A percentile compares a stretch with the other conserved stretches of the same genome.
These are phyloP conservation scores for Garcia nutans DNA, from an alignment of 345 rosid genomes.

Conservation along the genomic window DNA sequence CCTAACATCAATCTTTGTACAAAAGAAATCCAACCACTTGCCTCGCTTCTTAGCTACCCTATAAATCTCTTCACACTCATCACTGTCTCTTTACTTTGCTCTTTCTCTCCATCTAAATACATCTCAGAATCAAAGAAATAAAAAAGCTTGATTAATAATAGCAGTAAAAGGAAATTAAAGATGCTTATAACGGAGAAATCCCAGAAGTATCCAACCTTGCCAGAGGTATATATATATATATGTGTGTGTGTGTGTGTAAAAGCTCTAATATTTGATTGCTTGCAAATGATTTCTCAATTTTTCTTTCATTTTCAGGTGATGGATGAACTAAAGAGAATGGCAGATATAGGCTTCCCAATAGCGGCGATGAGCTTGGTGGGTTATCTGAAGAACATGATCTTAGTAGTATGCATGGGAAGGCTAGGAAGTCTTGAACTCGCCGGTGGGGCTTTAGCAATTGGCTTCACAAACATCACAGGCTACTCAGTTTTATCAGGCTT, in stretches of 20 bases:
- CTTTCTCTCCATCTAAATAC: neutral
- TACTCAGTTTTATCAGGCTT: slow-evolving; percentile 85
- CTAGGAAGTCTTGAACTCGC: slow-evolving; percentile 91
- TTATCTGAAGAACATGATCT: slow-evolving; percentile 73
- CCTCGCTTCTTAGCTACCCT: slow-evolving; percentile 6
- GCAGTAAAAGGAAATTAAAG: slow-evolving; percentile 18
- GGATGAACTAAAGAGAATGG: slow-evolving; percentile 65
- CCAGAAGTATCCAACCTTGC: slow-evolving; percentile 49
- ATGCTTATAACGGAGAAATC: slow-evolving; percentile 46
- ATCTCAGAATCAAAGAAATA: no score
- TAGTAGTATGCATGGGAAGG: slow-evolving; percentile 80
- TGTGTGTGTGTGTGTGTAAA: no score
- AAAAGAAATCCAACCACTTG: neutral
- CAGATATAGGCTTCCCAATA: slow-evolving; percentile 69
- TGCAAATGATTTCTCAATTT: neutral
- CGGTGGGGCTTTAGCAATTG: slow-evolving; percentile 84
- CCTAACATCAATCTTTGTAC: no score
- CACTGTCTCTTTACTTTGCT: slow-evolving; percentile 3
- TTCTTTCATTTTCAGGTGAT: slow-evolving; percentile 40
- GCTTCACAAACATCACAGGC: slow-evolving; percentile 92
- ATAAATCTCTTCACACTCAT: slow-evolving; percentile 8
- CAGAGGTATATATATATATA: slow-evolving; percentile 49
- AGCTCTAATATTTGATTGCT: no score
- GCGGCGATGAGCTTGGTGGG: slow-evolving; percentile 65
- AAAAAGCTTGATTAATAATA: neutral